Conservation (phyloP, 164 flowering plant species). For the Magnolia sinica region DNA sequence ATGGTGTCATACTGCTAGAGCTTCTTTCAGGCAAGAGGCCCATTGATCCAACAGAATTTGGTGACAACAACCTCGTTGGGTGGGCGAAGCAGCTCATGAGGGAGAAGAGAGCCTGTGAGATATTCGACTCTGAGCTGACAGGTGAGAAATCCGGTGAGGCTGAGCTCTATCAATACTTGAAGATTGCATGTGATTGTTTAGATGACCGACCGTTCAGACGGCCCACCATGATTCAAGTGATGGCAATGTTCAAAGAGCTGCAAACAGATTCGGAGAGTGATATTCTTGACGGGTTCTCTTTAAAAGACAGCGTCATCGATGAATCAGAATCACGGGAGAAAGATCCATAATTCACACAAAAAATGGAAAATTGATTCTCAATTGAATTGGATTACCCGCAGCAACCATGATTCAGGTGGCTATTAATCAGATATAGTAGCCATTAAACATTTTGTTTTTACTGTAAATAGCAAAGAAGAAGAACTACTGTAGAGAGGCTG, state of each 20-base stretch:
- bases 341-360: slow-evolving; percentile 7
- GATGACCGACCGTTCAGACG: slow-evolving; percentile 73
- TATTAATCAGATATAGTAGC: not conserved
- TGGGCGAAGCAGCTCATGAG: slow-evolving; percentile 80
- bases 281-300: slow-evolving; percentile 59
- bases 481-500: slow-evolving; percentile 8
- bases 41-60: slow-evolving; percentile 63
- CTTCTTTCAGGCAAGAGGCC: slow-evolving; percentile 83
- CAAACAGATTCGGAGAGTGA: slow-evolving; percentile 65
- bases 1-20: slow-evolving; percentile 71
- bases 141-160: slow-evolving; percentile 36
- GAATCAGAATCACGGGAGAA: slow-evolving; percentile 52
- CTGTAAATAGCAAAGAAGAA: slow-evolving; percentile 28
- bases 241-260: slow-evolving; percentile 89
- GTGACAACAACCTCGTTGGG: slow-evolving; percentile 87
- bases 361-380: not conserved
- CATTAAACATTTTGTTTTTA: slow-evolving; percentile 8
- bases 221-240: slow-evolving; percentile 95
- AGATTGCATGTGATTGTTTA: slow-evolving; percentile 70
- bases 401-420: not conserved
- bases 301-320: slow-evolving; percentile 47
- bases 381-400: slow-evolving; percentile 4
- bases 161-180: slow-evolving; percentile 66
- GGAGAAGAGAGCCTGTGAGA: slow-evolving; percentile 51
- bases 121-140: slow-evolving; percentile 57